A percentile compares a stretch with the other conserved stretches of the same genome.
These are phyloP conservation scores for Westerdykella ornata DNA, from an alignment of 2,329 filamentous ascomycete species.

Conservation along the genomic window DNA sequence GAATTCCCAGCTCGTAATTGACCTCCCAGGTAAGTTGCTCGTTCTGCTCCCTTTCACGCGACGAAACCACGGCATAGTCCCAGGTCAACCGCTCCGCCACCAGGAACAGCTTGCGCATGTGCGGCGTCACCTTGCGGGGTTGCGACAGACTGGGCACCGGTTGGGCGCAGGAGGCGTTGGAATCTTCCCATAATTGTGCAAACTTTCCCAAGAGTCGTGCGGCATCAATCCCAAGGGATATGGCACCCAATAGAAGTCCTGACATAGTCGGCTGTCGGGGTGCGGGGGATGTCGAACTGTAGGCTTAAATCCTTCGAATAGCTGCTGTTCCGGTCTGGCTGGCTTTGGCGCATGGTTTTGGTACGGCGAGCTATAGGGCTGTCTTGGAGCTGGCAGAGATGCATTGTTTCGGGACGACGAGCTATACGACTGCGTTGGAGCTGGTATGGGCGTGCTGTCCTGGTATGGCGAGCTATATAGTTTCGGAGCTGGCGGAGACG, in stretches of 20 bases:
- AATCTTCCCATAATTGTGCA: constrained; percentile 11
- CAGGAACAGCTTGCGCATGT: constrained; percentile 26
- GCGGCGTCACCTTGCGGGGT: constrained; percentile 11
- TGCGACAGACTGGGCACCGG: constrained; percentile 14
- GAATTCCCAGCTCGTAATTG: constrained; percentile 24
- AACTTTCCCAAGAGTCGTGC: constrained; percentile 18
- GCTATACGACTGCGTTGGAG: no score
- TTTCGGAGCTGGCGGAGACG: no score
- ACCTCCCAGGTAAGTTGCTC: constrained; percentile 22
- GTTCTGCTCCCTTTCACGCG: constrained; percentile 16
- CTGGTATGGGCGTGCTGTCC: no score
- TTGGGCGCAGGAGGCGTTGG: constrained; percentile 5
- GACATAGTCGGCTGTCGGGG: constrained; percentile 14
- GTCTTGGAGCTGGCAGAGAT: no score
- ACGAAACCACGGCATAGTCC: constrained; percentile 12
- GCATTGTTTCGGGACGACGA: no score
- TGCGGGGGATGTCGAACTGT: constrained; percentile 12
- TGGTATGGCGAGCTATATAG: no score
- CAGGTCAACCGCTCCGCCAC: constrained; percentile 23
- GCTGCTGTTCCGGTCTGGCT: no score
- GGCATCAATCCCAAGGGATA: constrained; percentile 22
- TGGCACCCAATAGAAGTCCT: constrained; percentile 20
- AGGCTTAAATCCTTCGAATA: no score
- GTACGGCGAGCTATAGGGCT: no score
- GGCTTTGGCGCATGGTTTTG: no score